Evolutionary conservation across 169 alveolate species (phyloP).

Genomic region (Plasmodium gallinaceum): DNA sequence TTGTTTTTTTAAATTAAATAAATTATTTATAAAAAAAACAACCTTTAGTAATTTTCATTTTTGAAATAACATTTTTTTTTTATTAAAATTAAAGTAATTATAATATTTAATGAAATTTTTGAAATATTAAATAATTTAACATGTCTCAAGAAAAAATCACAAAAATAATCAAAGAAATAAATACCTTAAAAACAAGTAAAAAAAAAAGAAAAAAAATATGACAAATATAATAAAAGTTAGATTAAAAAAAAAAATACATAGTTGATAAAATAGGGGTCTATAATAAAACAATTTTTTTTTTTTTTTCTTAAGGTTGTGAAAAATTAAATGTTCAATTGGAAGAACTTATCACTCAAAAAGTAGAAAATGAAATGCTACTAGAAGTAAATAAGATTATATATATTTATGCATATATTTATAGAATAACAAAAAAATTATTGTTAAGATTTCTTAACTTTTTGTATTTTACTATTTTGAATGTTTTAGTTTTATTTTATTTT

Average conservation of each 20-base stretch:
- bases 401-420: not conserved
- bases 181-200: slow-evolving; percentile 56
- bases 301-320: slow-evolving; percentile 52
- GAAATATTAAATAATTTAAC: slow-evolving; percentile 1
- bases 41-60: not conserved
- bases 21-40: not conserved
- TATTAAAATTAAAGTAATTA: not conserved
- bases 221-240: not conserved
- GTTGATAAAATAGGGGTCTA: no score
- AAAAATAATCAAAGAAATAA: slow-evolving; percentile 48
- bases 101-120: not conserved
- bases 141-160: slow-evolving; percentile 74
- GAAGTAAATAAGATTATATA: slow-evolving; percentile 13
- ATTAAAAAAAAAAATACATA: no score
- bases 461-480: no score
- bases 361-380: slow-evolving; percentile 69
- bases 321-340: slow-evolving; percentile 59
- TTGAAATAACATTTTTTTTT: not conserved
- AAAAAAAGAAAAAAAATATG: not conserved
- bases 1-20: not conserved
- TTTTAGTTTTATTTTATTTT: no score
- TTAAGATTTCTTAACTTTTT: no score
- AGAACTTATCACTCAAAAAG: slow-evolving; percentile 67
- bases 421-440: not conserved
- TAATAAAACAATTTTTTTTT: not conserved